A percentile compares a stretch with the other conserved stretches of the same genome.
These are phyloP conservation scores for Vigna mungo DNA, from an alignment of 306 rosid genomes.

Conservation along the genomic window DNA sequence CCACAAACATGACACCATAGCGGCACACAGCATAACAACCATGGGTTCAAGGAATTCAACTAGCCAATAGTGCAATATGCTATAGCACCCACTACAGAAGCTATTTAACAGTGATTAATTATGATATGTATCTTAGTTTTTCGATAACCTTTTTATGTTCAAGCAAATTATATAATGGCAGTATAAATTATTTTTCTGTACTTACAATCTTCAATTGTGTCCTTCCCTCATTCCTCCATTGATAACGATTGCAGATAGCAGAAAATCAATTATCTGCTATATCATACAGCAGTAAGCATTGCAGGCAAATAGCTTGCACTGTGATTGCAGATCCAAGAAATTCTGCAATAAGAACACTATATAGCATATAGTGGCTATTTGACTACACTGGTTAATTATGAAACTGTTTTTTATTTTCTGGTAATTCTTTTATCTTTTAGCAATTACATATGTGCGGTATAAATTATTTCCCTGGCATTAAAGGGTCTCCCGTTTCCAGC, in stretches of 20 bases:
- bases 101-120: neutral
- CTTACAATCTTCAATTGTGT: no score
- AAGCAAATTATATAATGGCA: neutral
- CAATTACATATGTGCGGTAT: neutral
- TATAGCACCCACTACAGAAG: neutral
- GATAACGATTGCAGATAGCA: no score
- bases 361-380: neutral
- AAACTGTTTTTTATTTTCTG: neutral
- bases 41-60: neutral
- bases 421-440: neutral
- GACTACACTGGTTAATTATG: neutral
- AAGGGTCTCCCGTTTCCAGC: neutral
- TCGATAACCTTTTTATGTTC: no score
- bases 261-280: no score
- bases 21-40: neutral
- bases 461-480: neutral
- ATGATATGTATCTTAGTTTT: neutral
- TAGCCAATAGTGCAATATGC: neutral
- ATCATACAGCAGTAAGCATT: no score
- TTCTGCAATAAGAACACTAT: neutral
- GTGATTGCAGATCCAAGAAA: neutral
- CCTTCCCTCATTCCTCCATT: no score
- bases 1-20: neutral
- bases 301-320: neutral
- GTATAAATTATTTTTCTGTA: neutral